Evolutionary conservation across 1,284 basidiomycete genomes (phyloP), one percentile per base, ranked within the genome.

Genomic region (Cutaneotrichosporon cutaneum): DNA sequence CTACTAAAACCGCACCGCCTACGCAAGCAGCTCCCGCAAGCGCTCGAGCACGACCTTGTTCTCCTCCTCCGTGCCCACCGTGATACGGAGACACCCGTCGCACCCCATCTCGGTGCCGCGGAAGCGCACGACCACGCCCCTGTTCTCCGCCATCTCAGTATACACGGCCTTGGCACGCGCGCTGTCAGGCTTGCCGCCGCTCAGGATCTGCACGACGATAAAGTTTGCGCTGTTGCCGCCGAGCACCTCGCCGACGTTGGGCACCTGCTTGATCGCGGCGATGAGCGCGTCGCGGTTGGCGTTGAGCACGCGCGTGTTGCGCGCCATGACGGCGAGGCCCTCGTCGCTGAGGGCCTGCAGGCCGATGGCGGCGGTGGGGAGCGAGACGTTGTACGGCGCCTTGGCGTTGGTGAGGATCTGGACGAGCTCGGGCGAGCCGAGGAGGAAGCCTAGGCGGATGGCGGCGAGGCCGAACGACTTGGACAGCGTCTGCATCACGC

Each of bases 391-490:
- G 83, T 99, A 99, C 0, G 95, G 95, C 0, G 95, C 96, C 79
- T 99, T 99, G 57, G 95, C 92, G 79, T 98, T 99, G 71, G 88
- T 88, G 64, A 99, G 86, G 69, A 98, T 86, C 75, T 95, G 94
- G 54, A 97, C 88, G 21, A 98, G 82, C 0, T 90, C 87, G 0
- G 92, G 92, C 68, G 94, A 89, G 3, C 92, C 91, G 64, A 97
- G 82, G 0, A 93, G 92, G 61, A 95, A 86, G 2, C 96, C 95
- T 27, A 99, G 82, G 52, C 92, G 85, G 71, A 99, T 96, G 7
- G 89, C 94, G 5, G 96, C 96, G 2, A 99, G 83, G 4, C 95
- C 96, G 68, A 97, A 98, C 68, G 92, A 89, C 77, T 99, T 99
- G 80, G 92, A 95, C 33, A 98, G 82, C 0, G 95, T 99, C 75